Evolutionary conservation across 805 yeast genomes (phyloP), one percentile per base, ranked within the genome.

Genomic region (Priceomyces fermenticarens): DNA sequence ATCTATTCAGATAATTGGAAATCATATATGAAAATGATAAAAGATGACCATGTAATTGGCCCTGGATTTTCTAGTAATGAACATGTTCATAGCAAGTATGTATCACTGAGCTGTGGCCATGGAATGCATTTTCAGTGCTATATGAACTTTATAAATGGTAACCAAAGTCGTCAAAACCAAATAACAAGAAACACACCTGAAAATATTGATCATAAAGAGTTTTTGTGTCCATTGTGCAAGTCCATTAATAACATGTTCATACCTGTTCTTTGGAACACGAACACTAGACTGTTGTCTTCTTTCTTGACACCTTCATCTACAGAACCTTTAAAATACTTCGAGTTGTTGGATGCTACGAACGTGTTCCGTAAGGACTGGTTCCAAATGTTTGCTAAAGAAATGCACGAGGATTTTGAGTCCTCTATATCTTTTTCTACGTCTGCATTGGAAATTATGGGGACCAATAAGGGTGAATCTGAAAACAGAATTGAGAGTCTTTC

Each of bases 171-270:
- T 11, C 80, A 77, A 50, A 78, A 74, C 12, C 95, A 88, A 54
- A 78, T 89, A 27, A 86, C 96, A 0, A 72, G 95, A 55, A 87
- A 90, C 37, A 70, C 82, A 4, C 95, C 96, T 0, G 95, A 85
- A 47, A 80, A 85, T 46, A 63, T 72, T 10, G 81, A 80, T 23
- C 78, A 78, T 42, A 78, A 80, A 6, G 95, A 90, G 53, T 84
- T 87, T 49, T 64, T 87, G 17, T 91, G 99, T 55, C 98, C 98
- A 0, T 72, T 91, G 29, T 91, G 99, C 67, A 88, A 88, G 45
- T 84, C 95, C 0, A 69, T 91, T 34, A 85, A 85, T 55, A 91
- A 91, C 55, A 73, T 84, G 44, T 88, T 91, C 56, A 65, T 91
- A 32, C 99, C 98, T 0, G 68, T 85, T 1, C 56, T 83, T 28